Conservation (phyloP, 805 yeast species). For the Ogataea dorogensis region DNA sequence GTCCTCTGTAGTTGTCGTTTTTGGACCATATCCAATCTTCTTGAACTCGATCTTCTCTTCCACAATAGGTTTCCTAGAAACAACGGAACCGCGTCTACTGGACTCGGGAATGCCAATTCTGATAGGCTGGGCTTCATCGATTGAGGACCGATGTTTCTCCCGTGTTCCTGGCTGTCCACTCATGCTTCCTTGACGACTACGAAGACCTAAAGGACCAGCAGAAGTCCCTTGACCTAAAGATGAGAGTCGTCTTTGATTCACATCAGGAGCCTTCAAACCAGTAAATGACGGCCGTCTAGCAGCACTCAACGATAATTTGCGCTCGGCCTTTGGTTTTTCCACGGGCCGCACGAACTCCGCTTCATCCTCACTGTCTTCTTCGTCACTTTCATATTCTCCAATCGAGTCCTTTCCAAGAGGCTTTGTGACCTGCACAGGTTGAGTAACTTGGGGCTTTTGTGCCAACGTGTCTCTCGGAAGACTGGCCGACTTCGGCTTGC, state of each 20-base stretch:
- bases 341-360: conserved; percentile 3
- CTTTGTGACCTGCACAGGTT: neutral
- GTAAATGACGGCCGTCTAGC: conserved; percentile 8
- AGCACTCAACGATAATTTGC: conserved; percentile 4
- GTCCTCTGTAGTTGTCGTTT: neutral
- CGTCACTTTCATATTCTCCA: conserved; percentile 4
- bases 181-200: conserved; percentile 10
- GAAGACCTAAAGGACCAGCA: conserved; percentile 2
- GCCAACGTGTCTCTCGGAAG: too few relatives aligned
- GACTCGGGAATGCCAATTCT: conserved; percentile 11
- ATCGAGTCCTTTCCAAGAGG: neutral
- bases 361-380: neutral
- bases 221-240: conserved; percentile 7
- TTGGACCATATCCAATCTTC: conserved; percentile 3
- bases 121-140: conserved; percentile 7
- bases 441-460: too few relatives aligned
- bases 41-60: conserved; percentile 8
- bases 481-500: conserved; percentile 14
- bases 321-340: neutral
- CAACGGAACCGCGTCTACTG: conserved; percentile 16
- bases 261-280: conserved; percentile 7
- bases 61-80: neutral
- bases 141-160: conserved; percentile 8
- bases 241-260: conserved; percentile 8
- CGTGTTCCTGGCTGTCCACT: conserved; percentile 18